These are phyloP conservation scores for Onygena corvina DNA, from an alignment of 2,329 filamentous ascomycete genomes.

Conservation along the genomic window DNA sequence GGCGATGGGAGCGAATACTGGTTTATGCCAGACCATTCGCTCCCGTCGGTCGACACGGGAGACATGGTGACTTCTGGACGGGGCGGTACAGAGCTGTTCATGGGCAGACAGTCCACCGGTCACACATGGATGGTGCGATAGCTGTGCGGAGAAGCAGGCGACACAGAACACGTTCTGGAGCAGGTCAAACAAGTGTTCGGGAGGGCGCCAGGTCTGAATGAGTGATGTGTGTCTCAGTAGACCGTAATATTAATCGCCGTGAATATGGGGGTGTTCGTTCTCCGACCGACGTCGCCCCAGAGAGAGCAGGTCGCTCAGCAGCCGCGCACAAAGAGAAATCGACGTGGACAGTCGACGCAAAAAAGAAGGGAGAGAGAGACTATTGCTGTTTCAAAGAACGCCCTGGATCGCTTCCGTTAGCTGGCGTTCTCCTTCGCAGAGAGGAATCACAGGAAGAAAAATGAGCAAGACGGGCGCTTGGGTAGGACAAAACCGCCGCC, in stretches of 20 bases:
- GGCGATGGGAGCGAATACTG: slow-evolving; percentile 45
- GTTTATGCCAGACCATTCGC: slow-evolving; percentile 64
- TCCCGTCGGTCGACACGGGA: slow-evolving; percentile 67
- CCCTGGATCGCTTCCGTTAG: neutral
- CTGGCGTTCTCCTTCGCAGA: neutral
- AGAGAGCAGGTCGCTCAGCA: too few species aligned
- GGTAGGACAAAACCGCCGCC: neutral
- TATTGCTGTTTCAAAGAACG: neutral
- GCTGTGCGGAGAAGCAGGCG: neutral
- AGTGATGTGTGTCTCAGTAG: too few species aligned
- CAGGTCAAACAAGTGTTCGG: neutral
- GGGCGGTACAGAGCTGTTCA: neutral
- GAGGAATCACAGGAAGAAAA: neutral
- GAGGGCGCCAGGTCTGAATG: too few species aligned
- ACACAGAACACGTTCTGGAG: neutral
- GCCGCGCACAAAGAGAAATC: too few species aligned
- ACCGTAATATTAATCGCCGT: too few species aligned
- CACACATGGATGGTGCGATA: neutral
- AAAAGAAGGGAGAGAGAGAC: neutral
- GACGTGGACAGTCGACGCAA: neutral
- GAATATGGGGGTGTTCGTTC: too few species aligned
- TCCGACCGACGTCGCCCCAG: too few species aligned
- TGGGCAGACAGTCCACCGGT: neutral
- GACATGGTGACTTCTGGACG: slow-evolving; percentile 46
- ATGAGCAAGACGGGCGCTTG: neutral